phyloP scores from a whole-genome alignment of 257 asterid genomes.

The Apocynum venetum region DNA sequence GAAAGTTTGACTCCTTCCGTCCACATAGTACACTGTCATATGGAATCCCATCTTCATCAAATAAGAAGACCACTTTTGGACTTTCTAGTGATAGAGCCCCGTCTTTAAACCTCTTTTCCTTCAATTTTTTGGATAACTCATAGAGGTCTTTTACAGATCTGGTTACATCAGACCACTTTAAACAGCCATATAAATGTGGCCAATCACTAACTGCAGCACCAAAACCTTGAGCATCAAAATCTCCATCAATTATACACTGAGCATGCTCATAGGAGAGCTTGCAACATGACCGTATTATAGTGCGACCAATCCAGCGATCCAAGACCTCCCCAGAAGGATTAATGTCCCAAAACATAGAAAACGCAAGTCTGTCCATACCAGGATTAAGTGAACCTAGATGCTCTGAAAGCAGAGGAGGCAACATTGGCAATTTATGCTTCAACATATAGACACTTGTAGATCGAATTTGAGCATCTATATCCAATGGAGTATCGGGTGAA shows the following conservation, averaged over 20 bases:
- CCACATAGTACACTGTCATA: constrained; percentile 49
- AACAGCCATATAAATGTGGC: constrained; percentile 26
- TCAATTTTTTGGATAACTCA: constrained; percentile 49
- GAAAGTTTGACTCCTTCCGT: constrained; percentile 51
- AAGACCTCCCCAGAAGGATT: constrained; percentile 60
- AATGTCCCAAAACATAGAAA: constrained; percentile 82
- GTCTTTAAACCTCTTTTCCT: constrained; percentile 50
- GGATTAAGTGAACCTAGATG: constrained; percentile 78
- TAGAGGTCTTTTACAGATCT: constrained; percentile 54
- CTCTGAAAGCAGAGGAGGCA: constrained; percentile 67
- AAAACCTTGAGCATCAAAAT: constrained; percentile 30
- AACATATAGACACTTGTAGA: constrained; percentile 32
- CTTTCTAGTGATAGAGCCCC: constrained; percentile 84
- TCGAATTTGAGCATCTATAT: constrained; percentile 44
- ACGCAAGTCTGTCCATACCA: constrained; percentile 78
- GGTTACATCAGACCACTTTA: constrained; percentile 40
- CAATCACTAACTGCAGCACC: constrained; percentile 15
- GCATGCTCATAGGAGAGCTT: constrained; percentile 92
- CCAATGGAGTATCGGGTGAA: constrained; percentile 66
- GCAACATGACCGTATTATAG: constrained; percentile 66
- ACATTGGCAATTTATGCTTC: constrained; percentile 32
- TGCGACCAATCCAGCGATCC: constrained; percentile 81
- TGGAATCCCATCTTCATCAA: constrained; percentile 73
- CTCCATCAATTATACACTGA: constrained; percentile 58
- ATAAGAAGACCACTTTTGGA: constrained; percentile 62